Base-by-base conservation (phyloP, 768 basidiomycete species). In the Calocybe gangraenosa region DNA sequence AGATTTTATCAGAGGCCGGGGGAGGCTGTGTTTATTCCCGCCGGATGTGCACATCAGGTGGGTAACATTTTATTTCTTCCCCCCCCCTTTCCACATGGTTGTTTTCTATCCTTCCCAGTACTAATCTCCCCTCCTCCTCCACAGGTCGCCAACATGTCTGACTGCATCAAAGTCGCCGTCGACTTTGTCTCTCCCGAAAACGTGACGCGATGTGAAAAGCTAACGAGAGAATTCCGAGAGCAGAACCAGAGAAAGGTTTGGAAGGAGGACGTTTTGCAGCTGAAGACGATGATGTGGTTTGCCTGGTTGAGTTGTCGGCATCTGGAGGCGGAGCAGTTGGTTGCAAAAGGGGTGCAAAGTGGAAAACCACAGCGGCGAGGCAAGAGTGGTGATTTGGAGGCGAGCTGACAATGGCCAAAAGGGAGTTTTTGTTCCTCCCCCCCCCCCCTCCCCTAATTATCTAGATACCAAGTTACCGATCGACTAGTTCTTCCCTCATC, bases 111-210 rank as follows among this genome's bases (percentile, higher is more conserved):
- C 19, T n/a, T 7, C 34, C 7, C 14, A 35, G 14, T 49, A 14
- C 42, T 18, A 35, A 31, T 51, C 20, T 40, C 14, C 19, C 37
- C 41, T 9, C 14, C 22, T 54, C 10, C 15, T 33, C 2, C 25
- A 14, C 55, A 95, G 82, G 93, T 96, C 7, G 87, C 87, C 54
- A 96, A 97, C 61, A 67, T 93, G 40, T 77, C 91, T n/a, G 92
- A 96, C 63, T 94, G 90, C 58, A 83, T 97, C 69, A 97, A 97
- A 68, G 90, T 96, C 41, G 93, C 94, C 21, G 76, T 87, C 56
- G 94, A 97, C 65, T 97, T 92, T 63, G 92, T 96, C 52, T 90
- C 87, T 71, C 86, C 92, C 34, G 90, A 96, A 69, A 96, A 95
- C 60, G 83, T 97, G 31, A 70, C 68, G 38, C 79, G 91, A 25